A percentile compares a stretch with the other conserved stretches of the same genome.
These are phyloP conservation scores for Trichoderma oligosporum DNA, from an alignment of 2,329 filamentous ascomycete species.

Conservation along the genomic window DNA sequence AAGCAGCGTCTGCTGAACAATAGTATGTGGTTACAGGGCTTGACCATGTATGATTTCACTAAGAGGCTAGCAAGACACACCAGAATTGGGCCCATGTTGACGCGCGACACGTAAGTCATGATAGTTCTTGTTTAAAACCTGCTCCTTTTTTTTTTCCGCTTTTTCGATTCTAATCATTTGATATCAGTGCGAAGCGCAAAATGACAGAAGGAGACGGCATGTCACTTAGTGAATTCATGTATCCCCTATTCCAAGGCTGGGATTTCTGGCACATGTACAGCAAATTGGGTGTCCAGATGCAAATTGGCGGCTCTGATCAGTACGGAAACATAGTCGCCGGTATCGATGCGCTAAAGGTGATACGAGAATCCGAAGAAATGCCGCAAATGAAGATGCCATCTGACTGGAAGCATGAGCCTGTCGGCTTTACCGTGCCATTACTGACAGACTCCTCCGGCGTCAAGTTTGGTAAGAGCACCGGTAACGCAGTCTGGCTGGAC, in stretches of 20 bases:
- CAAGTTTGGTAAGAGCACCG: conserved; percentile 93
- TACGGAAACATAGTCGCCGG: conserved; percentile 94
- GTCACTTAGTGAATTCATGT: conserved; percentile 89
- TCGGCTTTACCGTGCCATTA: conserved; percentile 87
- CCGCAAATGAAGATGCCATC: conserved; percentile 38
- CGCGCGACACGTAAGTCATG: conserved; percentile 72
- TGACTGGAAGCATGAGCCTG: conserved; percentile 53
- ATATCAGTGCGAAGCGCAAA: conserved; percentile 65
- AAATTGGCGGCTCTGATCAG: conserved; percentile 94
- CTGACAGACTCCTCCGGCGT: conserved; percentile 78
- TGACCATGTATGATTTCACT: conserved; percentile 71
- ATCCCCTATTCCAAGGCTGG: conserved; percentile 91
- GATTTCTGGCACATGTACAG: conserved; percentile 89
- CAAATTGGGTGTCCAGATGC: conserved; percentile 66
- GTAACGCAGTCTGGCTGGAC: conserved; percentile 93
- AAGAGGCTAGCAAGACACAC: conserved; percentile 68
- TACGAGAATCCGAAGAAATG: conserved; percentile 56
- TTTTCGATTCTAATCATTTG: conserved; percentile 25
- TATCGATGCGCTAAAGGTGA: conserved; percentile 76
- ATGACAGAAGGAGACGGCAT: conserved; percentile 85
- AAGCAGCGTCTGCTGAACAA: conserved; percentile 73
- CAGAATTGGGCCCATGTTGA: conserved; percentile 81
- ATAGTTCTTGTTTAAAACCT: not conserved
- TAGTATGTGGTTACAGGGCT: conserved; percentile 71
- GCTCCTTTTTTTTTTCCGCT: not conserved